Base-by-base conservation (phyloP, 169 alveolate species). In the Plasmodium fragile region DNA sequence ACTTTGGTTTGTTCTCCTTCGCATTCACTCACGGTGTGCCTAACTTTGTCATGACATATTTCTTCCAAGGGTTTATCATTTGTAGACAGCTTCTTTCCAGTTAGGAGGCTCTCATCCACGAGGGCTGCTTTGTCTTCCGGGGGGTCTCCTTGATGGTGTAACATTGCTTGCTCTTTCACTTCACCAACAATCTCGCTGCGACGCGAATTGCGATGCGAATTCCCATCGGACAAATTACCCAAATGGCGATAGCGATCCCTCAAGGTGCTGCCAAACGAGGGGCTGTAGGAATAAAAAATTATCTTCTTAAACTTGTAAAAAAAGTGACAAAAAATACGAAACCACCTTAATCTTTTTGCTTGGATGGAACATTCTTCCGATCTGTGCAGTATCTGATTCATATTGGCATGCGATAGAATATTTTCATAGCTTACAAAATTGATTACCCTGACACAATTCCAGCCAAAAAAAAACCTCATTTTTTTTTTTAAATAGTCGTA, bases 361-460 rank as follows among this genome's bases (percentile, higher is more conserved):
- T 73, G 65, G 45, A 85, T 52, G 39, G 84, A 69, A 52, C 43
- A 7, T 28, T n/a, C 41, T 53, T 75, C 80, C 55, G 22, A 34
- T 10, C 28, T 34, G 3, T 7, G 16, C 22, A 32, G 32, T n/a
- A 18, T 34, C 45, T 8, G 43, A 7, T 85, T 28, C 13, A 43
- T 52, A 34, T 73, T 55, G 39, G 22, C 69, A 75, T 85, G 80
- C 11, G 71, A 85, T 52, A 41, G 65, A 75, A 53, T 32, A 52
- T 85, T 85, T 30, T 85, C 30, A 16, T 85, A 85, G 65, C 93
- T 85, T n/a, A 85, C 84, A 75, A 73, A 85, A 53, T 85, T 85
- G 18, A 85, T 85, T 18, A 85, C 70, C 32, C 93, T 73, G 5
- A 85, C 34, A 36, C 71, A 85, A 16, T 85, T 85, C 78, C 59